A percentile compares a stretch with the other conserved stretches of the same genome.
phyloP scores from a whole-genome alignment of 768 basidiomycete genomes.

The Piloderma croceum region DNA sequence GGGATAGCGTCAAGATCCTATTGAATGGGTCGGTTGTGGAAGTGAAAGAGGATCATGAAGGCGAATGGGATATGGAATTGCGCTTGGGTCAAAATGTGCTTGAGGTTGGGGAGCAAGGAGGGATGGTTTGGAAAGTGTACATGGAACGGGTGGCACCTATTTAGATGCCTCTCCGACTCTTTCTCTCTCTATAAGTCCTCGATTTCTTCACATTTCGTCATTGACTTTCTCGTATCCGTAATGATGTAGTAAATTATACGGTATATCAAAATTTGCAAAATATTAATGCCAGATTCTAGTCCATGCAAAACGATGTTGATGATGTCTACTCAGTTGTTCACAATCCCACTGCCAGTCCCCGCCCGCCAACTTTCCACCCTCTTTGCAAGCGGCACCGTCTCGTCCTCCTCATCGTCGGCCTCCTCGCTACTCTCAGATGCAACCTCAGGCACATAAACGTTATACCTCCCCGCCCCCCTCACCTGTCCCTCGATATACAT shows the following conservation, averaged over 20 bases:
- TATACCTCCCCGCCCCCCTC: constrained; percentile 56
- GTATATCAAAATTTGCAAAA: too few species aligned
- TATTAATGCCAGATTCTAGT: too few species aligned
- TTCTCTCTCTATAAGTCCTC: not conserved
- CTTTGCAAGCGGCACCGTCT: not conserved
- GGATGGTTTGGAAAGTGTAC: constrained; percentile 67
- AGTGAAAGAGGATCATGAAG: constrained; percentile 39
- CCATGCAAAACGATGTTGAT: too few species aligned
- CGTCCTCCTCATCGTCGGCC: constrained; percentile 26
- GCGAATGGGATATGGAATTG: constrained; percentile 60
- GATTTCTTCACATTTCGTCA: too few species aligned
- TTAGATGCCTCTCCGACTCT: not conserved
- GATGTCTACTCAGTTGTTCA: not conserved
- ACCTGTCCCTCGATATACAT: constrained; percentile 51
- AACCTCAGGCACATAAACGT: constrained; percentile 60
- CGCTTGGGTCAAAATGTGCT: constrained; percentile 54
- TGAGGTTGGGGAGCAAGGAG: constrained; percentile 70
- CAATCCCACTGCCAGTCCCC: not conserved
- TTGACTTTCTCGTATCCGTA: too few species aligned
- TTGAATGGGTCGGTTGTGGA: constrained; percentile 52
- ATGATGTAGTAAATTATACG: not conserved
- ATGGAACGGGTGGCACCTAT: constrained; percentile 37
- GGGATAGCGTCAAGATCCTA: constrained; percentile 39
- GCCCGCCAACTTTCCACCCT: not conserved
- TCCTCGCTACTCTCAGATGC: constrained; percentile 42